Base-by-base conservation (phyloP, 2,329 filamentous ascomycete genomes). In the Epichloe sibirici region DNA sequence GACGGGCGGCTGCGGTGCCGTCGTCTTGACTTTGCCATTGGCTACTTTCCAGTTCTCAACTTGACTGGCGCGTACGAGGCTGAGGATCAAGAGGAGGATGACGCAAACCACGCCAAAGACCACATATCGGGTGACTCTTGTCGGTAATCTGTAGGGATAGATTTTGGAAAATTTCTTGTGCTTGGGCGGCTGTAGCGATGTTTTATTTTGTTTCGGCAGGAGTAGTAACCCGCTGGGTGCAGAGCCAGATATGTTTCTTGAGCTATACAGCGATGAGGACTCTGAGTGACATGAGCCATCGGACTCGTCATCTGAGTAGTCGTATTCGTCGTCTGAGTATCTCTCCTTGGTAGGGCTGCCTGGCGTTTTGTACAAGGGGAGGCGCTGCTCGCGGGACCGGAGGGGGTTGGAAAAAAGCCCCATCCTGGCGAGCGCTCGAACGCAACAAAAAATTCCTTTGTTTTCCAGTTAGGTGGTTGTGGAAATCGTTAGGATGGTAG, bases 81-180 rank as follows among this genome's bases (percentile, higher is more conserved):
- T 82, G 53, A 88, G 69, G 53, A 95, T 85, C 69, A 96, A 88
- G 44, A 95, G 63, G 4, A 93, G 58, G 13, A 95, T 77, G 1
- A 81, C 78, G 2, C 78, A 75, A 46, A 87, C 78, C 51, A 95
- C 72, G 3, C 76, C 79, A 48, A 90, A 72, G 57, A 88, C 89
- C 52, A 95, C 79, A 65, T 86, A 94, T 60, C 89, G 78, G 52
- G 88, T 82, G 54, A 93, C 79, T 56, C 77, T 85, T 62, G 83
- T 82, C 6, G 86, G 87, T 43, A 90, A 69, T 35, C 82, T 76
- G 61, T 86, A 87, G 50, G 69, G 69, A 49, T 70, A 70, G n/a
- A 55, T 8, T 55, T 57, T 28, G 54, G 57, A 17, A 50, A 56
- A 42, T 56, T 13, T 49, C 8, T 61, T 56, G 66, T 66, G 38